Evolutionary conservation across 2,329 filamentous ascomycete species (phyloP), one percentile per base, ranked within the genome.

Genomic region (Leptographium procerum): DNA sequence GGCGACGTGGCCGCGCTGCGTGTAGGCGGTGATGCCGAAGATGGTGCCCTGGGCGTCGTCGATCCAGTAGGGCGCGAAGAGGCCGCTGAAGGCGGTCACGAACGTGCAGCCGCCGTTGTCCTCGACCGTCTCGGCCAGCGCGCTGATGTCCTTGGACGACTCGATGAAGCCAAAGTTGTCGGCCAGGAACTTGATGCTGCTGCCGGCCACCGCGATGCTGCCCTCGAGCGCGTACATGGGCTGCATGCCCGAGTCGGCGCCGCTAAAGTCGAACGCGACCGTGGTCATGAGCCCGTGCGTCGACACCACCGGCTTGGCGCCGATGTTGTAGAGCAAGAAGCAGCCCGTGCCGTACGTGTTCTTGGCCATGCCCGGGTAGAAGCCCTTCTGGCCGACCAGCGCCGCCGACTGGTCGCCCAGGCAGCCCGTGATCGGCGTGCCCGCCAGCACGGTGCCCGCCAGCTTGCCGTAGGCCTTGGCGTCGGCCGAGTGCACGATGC

Each of bases 51-150:
- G 87, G 19, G 90, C 90, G 71, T 95, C 89, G 68, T 95, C 90
- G 62, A 95, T 92, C 91, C 91, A 96, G 72, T 96, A 96, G 0
- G 91, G 91, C 1, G 91, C 91, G 69, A 95, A 95, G 3, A 96
- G 79, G 57, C 91, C 91, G 70, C 86, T 91, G 69, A 96, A 96
- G 1, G 91, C 91, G 3, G 91, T 96, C 61, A 96, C 91, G 66
- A 96, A 85, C 22, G 91, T 83, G 58, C 90, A 86, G 8, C 91
- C 91, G 58, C 90, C 91, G 61, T 87, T 95, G 70, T 95, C 87
- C 9, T 75, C 66, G 11, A 84, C 80, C 0, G 74, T 77, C 65
- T 73, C 72, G 34, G 80, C 80, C 29, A 84, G 71, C 57, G 74
- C 71, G 29, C 74, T 78, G 58, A 83, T 76, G 61, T 77, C 71